phyloP scores from a whole-genome alignment of 139 green algal species.

The Haematococcus sp. region DNA sequence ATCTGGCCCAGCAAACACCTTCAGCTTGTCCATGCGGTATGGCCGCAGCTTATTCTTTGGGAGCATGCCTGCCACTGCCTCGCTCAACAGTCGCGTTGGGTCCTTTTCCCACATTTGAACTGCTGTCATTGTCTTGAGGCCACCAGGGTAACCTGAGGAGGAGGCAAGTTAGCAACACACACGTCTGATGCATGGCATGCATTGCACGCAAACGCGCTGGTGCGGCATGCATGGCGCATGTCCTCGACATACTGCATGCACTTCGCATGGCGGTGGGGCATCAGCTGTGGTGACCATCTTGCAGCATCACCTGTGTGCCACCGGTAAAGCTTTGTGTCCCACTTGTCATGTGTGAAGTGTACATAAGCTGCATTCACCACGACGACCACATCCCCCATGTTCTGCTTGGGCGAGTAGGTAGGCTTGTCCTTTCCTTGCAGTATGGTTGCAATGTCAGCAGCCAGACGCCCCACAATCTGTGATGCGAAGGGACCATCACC shows the following conservation, averaged over 20 bases:
- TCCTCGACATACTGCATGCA: neutral
- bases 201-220: too few relatives aligned
- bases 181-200: neutral
- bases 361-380: constrained; percentile 83
- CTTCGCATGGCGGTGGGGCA: neutral
- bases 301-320: constrained; percentile 73
- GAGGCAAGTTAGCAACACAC: neutral
- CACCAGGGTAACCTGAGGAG: constrained; percentile 66
- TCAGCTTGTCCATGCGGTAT: constrained; percentile 73
- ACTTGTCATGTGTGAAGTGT: constrained; percentile 84
- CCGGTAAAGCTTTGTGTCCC: constrained; percentile 86
- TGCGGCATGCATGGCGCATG: too few relatives aligned
- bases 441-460: constrained; percentile 62
- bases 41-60: constrained; percentile 74
- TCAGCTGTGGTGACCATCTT: too few relatives aligned
- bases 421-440: constrained; percentile 93
- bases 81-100: constrained; percentile 62
- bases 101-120: constrained; percentile 55
- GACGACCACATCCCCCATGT: constrained; percentile 81
- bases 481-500: neutral
- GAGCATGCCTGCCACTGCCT: constrained; percentile 86
- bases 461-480: constrained; percentile 80
- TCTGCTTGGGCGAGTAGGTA: constrained; percentile 62
- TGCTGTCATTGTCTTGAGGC: constrained; percentile 73
- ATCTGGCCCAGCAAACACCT: constrained; percentile 68